Evolutionary conservation across 1,284 basidiomycete species (phyloP).

Genomic region (Ceratobasidium sp.): DNA sequence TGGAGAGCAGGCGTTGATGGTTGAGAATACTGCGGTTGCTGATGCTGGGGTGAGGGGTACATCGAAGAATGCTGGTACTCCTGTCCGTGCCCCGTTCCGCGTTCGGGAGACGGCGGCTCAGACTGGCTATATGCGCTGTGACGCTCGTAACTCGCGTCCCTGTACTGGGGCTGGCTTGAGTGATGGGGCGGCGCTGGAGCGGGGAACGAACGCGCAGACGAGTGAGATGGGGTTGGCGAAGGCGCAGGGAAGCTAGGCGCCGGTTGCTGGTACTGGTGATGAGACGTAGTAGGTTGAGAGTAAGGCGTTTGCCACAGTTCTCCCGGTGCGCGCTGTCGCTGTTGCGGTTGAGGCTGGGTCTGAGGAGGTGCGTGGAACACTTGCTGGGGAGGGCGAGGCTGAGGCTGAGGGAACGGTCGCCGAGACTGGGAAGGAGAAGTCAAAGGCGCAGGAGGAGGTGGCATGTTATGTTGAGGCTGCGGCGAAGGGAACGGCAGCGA

Average conservation of each 20-base stretch:
- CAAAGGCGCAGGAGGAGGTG: constrained; percentile 10
- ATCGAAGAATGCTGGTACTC: constrained; percentile 22
- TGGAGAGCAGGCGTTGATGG: background rate
- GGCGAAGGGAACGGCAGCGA: constrained; percentile 6
- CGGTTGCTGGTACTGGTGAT: constrained; percentile 21
- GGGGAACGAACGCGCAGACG: constrained; percentile 19
- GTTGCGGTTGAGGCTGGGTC: constrained; percentile 20
- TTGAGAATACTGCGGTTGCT: background rate
- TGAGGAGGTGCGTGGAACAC: constrained; percentile 1
- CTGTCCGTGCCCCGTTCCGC: background rate
- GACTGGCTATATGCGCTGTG: constrained; percentile 29
- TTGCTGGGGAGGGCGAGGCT: background rate
- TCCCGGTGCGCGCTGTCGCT: constrained; percentile 26
- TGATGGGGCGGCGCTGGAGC: background rate
- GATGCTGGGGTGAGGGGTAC: constrained; percentile 2
- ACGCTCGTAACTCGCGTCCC: constrained; percentile 19
- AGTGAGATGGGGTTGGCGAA: background rate
- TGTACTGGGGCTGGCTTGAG: constrained; percentile 14
- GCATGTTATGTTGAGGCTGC: constrained; percentile 28
- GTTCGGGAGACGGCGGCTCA: background rate
- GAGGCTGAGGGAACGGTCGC: constrained; percentile 34
- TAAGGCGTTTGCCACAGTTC: constrained; percentile 37
- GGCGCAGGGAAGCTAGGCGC: constrained; percentile 10
- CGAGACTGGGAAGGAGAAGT: constrained; percentile 26
- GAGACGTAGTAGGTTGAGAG: constrained; percentile 18